These are phyloP conservation scores for Orbilia oligospora DNA, from an alignment of 2,329 filamentous ascomycete genomes.

Conservation along the genomic window DNA sequence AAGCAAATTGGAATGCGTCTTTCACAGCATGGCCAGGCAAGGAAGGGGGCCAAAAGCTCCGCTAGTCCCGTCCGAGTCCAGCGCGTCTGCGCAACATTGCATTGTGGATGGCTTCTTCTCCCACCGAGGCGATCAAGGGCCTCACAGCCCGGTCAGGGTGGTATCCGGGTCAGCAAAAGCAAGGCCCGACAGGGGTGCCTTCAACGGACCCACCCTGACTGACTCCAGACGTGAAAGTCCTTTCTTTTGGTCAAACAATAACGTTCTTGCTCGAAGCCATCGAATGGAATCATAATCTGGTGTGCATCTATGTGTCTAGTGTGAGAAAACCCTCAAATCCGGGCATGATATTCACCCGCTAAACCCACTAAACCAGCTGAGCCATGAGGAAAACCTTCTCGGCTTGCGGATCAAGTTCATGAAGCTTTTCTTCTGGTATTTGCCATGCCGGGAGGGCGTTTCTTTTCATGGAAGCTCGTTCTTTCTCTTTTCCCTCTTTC, in stretches of 20 bases:
- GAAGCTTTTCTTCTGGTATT: slow-evolving; percentile 18
- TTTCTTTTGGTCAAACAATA: not conserved
- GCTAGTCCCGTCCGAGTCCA: slow-evolving; percentile 38
- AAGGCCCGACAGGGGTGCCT: slow-evolving; percentile 8
- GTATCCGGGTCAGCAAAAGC: slow-evolving; percentile 45
- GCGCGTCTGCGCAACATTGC: slow-evolving; percentile 44
- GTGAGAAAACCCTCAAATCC: slow-evolving; percentile 23
- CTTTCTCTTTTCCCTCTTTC: not conserved
- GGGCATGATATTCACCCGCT: slow-evolving; percentile 37
- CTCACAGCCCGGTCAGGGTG: slow-evolving; percentile 44
- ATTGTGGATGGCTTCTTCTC: slow-evolving; percentile 17
- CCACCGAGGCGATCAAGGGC: slow-evolving; percentile 38
- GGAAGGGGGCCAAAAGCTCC: slow-evolving; percentile 7
- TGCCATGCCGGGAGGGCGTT: slow-evolving; percentile 23
- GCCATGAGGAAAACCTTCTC: not conserved
- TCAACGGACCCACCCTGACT: slow-evolving; percentile 27
- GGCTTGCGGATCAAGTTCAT: slow-evolving; percentile 1
- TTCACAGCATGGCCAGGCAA: not conserved
- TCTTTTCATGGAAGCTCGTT: slow-evolving; percentile 23
- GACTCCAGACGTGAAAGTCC: not conserved
- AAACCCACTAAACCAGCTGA: slow-evolving; percentile 12
- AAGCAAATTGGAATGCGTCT: slow-evolving; percentile 43
- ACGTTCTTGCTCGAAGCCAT: not conserved
- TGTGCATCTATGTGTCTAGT: not conserved
- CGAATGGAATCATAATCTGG: slow-evolving; percentile 13